Evolutionary conservation across 768 basidiomycete genomes (phyloP).

Genomic region (Hericium rajendrae): DNA sequence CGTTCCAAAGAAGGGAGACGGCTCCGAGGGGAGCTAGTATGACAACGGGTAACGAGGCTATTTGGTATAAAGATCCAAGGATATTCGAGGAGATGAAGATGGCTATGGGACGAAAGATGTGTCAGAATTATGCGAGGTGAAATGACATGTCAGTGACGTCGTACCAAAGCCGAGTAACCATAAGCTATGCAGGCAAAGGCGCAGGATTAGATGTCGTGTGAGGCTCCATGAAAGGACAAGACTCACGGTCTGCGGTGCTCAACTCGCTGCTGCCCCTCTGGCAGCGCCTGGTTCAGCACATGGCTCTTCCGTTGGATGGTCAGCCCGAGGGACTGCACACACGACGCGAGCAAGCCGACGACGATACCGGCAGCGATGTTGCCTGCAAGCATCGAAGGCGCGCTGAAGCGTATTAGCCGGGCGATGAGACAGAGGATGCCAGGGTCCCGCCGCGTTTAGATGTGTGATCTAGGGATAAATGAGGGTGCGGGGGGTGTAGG

Average conservation of each 20-base stretch:
- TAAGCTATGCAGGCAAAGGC: conserved; percentile 35
- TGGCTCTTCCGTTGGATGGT: conserved; percentile 94
- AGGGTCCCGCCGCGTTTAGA: too few relatives aligned
- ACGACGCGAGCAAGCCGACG: conserved; percentile 72
- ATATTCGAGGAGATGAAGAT: conserved; percentile 87
- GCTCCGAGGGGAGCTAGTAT: conserved; percentile 92
- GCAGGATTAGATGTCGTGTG: background rate
- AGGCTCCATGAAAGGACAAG: conserved; percentile 2
- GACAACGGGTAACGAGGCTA: conserved; percentile 88
- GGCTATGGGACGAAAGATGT: conserved; percentile 17
- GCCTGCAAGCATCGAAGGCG: background rate
- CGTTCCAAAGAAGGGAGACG: conserved; percentile 90
- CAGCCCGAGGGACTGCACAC: conserved; percentile 83
- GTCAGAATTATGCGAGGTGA: background rate
- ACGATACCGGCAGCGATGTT: conserved; percentile 34
- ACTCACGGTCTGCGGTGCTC: conserved; percentile 78
- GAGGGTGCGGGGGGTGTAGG: too few relatives aligned
- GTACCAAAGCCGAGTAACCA: conserved; percentile 79
- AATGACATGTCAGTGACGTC: conserved; percentile 9
- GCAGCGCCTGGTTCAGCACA: conserved; percentile 68
- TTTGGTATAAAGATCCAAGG: conserved; percentile 82
- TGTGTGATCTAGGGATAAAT: too few relatives aligned
- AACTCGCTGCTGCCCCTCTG: conserved; percentile 48
- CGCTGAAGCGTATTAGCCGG: too few relatives aligned
- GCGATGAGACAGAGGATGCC: too few relatives aligned